A percentile compares a stretch with the other conserved stretches of the same genome.
Conservation (phyloP, 2,329 filamentous ascomycete species). For the Didymosphaeria variabile region DNA sequence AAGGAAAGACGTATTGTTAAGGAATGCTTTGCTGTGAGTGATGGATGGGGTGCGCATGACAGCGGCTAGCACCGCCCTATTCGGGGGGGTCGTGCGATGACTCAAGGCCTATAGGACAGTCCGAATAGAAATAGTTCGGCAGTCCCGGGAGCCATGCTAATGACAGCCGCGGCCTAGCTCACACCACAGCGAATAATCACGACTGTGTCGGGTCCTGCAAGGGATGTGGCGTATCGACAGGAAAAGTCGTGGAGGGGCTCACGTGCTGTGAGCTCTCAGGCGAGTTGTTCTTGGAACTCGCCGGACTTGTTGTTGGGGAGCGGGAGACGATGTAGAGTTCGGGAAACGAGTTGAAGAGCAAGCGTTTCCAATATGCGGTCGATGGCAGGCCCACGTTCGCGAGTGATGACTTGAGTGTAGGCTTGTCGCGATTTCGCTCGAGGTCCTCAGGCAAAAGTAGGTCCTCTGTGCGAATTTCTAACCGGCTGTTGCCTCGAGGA, state of each 20-base stretch:
- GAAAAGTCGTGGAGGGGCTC: constrained; percentile 46
- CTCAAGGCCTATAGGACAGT: constrained; percentile 13
- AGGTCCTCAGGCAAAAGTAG: constrained; percentile 48
- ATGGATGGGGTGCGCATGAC: constrained; percentile 7
- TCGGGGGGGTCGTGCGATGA: constrained; percentile 1
- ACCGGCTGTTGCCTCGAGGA: constrained; percentile 55
- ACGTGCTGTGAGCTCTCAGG: constrained; percentile 50
- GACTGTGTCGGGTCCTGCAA: constrained; percentile 30
- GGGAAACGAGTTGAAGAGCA: constrained; percentile 56
- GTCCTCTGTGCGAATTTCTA: constrained; percentile 58
- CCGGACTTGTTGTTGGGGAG: constrained; percentile 43
- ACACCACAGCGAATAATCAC: constrained; percentile 12
- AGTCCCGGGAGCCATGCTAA: not conserved
- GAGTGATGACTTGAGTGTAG: constrained; percentile 57
- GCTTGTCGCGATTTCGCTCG: constrained; percentile 52
- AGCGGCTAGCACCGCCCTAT: constrained; percentile 1
- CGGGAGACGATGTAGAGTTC: constrained; percentile 61
- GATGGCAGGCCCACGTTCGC: constrained; percentile 58
- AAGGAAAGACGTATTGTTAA: constrained; percentile 15
- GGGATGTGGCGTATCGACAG: constrained; percentile 37
- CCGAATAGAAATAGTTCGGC: not conserved
- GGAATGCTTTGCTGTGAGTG: not conserved
- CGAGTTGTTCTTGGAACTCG: constrained; percentile 50
- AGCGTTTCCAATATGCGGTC: constrained; percentile 56
- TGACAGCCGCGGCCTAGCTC: constrained; percentile 6